Percentiles rank a stretch among this genome's conserved stretches.
These are phyloP conservation scores for Venturia nashicola DNA, from an alignment of 2,329 filamentous ascomycete species.

Conservation along the genomic window DNA sequence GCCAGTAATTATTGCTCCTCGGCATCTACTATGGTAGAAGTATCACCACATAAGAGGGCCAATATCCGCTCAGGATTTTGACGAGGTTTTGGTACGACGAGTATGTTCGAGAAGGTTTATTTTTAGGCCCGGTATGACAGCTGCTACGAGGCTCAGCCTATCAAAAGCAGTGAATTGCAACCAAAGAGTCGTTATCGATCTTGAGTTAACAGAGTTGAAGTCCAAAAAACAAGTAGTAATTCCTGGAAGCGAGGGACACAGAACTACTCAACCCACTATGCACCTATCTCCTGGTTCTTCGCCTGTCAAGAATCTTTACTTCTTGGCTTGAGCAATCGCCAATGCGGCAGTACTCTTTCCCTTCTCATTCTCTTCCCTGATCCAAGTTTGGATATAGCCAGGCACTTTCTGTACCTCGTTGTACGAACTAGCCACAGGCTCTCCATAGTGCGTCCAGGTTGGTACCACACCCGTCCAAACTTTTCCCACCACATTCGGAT, in stretches of 20 bases:
- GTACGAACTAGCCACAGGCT: slow-evolving; percentile 18
- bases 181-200: too few relatives aligned
- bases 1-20: too few relatives aligned
- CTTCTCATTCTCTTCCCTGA: slow-evolving; percentile 9
- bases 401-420: slow-evolving; percentile 14
- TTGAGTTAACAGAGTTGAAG: too few relatives aligned
- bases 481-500: slow-evolving; percentile 15
- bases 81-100: too few relatives aligned
- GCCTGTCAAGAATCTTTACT: not conserved
- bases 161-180: not conserved
- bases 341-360: not conserved
- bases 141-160: not conserved
- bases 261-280: too few relatives aligned
- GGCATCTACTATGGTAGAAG: too few relatives aligned
- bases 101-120: too few relatives aligned
- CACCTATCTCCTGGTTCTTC: not conserved
- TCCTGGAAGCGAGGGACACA: too few relatives aligned
- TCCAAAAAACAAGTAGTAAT: too few relatives aligned
- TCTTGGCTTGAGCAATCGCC: slow-evolving; percentile 7
- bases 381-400: slow-evolving; percentile 7
- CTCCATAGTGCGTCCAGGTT: slow-evolving; percentile 21
- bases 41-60: too few relatives aligned
- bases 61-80: too few relatives aligned
- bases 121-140: not conserved
- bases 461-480: slow-evolving; percentile 26